phyloP scores from a whole-genome alignment of 768 basidiomycete species.

The Agaricus blazei region DNA sequence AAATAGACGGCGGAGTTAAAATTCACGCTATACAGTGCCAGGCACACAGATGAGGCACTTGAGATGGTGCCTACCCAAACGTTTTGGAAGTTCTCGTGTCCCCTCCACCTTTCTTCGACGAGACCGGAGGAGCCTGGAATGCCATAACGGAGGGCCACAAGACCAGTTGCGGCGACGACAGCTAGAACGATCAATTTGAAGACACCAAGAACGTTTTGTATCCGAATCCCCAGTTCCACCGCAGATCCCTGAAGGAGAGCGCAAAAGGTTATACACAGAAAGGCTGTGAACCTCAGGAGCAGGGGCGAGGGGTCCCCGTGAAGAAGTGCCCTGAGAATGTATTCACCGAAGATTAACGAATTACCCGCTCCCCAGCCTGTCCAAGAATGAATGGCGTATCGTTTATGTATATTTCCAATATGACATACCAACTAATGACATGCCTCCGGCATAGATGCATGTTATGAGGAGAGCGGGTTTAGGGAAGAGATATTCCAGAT shows the following conservation, averaged over 20 bases:
- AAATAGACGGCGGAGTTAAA: not conserved
- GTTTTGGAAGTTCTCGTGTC: constrained; percentile 13
- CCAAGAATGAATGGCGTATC: not conserved
- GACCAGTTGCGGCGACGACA: constrained; percentile 39
- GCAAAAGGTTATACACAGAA: constrained; percentile 26
- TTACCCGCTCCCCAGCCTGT: constrained; percentile 25
- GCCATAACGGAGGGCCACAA: constrained; percentile 32
- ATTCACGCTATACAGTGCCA: constrained; percentile 41
- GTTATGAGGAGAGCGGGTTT: constrained; percentile 48
- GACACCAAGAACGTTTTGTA: constrained; percentile 55
- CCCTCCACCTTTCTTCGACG: constrained; percentile 22
- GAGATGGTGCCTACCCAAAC: constrained; percentile 31
- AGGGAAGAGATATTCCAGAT: constrained; percentile 51
- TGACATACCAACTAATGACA: constrained; percentile 32
- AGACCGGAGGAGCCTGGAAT: constrained; percentile 19
- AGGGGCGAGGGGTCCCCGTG: constrained; percentile 14
- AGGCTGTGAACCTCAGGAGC: constrained; percentile 19
- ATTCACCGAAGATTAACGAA: constrained; percentile 53
- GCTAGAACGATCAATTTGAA: constrained; percentile 46
- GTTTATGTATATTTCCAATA: not conserved
- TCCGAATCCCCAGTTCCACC: constrained; percentile 42
- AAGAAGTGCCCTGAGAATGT: constrained; percentile 22
- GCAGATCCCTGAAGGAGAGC: constrained; percentile 35
- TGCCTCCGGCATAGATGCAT: constrained; percentile 47
- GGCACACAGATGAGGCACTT: constrained; percentile 42